Base-by-base conservation (phyloP, 805 yeast genomes). In the Ogataea ganodermae region DNA sequence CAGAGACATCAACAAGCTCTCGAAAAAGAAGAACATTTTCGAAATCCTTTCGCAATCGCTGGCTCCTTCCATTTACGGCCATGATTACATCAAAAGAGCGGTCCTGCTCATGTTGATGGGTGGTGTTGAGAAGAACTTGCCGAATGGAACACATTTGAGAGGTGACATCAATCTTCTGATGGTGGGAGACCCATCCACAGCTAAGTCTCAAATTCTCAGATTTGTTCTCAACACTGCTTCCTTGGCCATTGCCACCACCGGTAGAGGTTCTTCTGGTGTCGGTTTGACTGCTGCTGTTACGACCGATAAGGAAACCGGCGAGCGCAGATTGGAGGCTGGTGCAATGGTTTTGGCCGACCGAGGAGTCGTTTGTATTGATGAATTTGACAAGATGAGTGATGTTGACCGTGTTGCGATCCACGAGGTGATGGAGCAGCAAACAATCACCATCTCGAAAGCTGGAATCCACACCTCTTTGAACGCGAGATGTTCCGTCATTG, bases 371-470 rank as follows among this genome's bases (percentile, higher is more conserved):
- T 94, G 99, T 79, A 95, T 94, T 61, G 99, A 94, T 75, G 99
- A 94, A 74, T 94, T 94, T 63, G 99, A 92, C 72, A 94, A 94
- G 70, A 94, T 94, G 99, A 84, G 88, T 52, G 99, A 94, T 67
- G 81, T 83, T 22, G 99, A 94, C 72, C 80, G 99, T 65, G 98
- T 94, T 44, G 98, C 98, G 1, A 94, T 94, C 62, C 99, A 94
- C 70, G 99, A 94, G 78, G 99, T 94, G 42, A 94, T 94, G 99
- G 99, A 94, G 73, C 99, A 94, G 71, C 99, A 94, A 68, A 94
- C 99, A 0, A 97, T 92, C 23, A 91, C 98, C 2, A 91, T 92
- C 62, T 96, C 98, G 44, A 92, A 92, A 67, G 99, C 98, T 4
- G 99, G 99, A 54, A 92, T 92, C 60, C 97, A 92, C 67, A 91